Percentiles rank a stretch among this genome's conserved stretches.
These are phyloP conservation scores for Termitomyces eurrhizus DNA, from an alignment of 768 basidiomycete species.

Conservation along the genomic window DNA sequence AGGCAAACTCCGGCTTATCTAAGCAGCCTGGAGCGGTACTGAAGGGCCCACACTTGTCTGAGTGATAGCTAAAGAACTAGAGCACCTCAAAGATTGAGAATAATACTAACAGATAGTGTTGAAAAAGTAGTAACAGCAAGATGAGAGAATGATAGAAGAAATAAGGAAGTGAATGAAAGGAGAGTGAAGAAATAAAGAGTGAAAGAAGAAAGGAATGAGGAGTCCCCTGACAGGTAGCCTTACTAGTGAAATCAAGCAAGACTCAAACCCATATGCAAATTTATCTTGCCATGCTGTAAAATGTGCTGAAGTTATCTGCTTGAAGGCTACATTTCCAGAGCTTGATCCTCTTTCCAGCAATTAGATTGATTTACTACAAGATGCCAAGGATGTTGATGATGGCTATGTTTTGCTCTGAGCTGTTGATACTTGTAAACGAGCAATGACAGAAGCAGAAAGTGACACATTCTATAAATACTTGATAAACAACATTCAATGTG, in stretches of 20 bases:
- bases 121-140: too few species aligned
- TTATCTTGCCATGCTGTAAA: conserved; percentile 15
- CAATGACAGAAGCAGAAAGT: background rate
- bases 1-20: too few species aligned
- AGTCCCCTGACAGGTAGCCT: too few species aligned
- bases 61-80: too few species aligned
- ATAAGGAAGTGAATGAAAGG: too few species aligned
- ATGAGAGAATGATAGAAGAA: too few species aligned
- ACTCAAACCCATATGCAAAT: conserved; percentile 19
- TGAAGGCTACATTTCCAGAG: conserved; percentile 20
- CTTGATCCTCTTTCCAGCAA: conserved; percentile 10
- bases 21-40: too few species aligned
- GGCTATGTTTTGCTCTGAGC: conserved; percentile 19
- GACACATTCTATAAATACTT: background rate
- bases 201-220: too few species aligned
- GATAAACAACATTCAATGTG: background rate
- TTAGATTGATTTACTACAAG: conserved; percentile 6
- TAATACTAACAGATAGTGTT: too few species aligned
- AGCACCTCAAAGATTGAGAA: too few species aligned
- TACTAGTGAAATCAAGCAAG: conserved; percentile 15
- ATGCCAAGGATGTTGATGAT: conserved; percentile 15
- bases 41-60: too few species aligned
- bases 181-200: too few species aligned
- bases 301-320: conserved; percentile 17
- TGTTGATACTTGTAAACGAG: conserved; percentile 11